Conservation (phyloP, 345 rosid species). For the Linum trigynum region DNA sequence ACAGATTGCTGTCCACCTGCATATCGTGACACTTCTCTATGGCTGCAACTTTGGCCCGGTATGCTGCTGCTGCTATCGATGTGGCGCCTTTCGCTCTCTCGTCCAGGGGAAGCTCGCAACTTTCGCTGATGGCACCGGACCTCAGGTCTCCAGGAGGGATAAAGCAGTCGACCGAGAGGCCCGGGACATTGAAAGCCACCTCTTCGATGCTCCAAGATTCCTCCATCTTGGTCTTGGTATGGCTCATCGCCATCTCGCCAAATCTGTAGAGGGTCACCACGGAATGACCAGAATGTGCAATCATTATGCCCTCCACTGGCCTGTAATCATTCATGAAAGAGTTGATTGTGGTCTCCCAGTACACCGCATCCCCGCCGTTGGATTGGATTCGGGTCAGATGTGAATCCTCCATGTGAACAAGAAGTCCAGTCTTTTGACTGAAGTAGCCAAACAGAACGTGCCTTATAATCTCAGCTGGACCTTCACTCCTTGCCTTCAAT, state of each 20-base stretch:
- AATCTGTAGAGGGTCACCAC: constrained; percentile 83
- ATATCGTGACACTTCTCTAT: constrained; percentile 39
- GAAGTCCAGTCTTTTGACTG: constrained; percentile 85
- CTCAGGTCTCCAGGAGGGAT: constrained; percentile 84
- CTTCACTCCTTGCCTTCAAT: constrained; percentile 71
- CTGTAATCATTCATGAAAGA: constrained; percentile 73
- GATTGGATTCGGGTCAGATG: constrained; percentile 79
- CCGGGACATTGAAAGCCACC: constrained; percentile 89
- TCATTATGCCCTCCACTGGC: constrained; percentile 85
- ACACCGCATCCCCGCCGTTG: constrained; percentile 65
- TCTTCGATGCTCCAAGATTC: constrained; percentile 74
- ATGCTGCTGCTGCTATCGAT: constrained; percentile 31
- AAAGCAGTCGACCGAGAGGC: constrained; percentile 75
- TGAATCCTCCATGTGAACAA: constrained; percentile 77
- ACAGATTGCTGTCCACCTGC: constrained; percentile 25
- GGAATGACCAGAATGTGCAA: constrained; percentile 86
- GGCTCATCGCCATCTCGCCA: constrained; percentile 83
- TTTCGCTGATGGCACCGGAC: constrained; percentile 45
- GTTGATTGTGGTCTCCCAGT: constrained; percentile 90
- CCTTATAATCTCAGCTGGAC: constrained; percentile 82
- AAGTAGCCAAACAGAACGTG: constrained; percentile 83
- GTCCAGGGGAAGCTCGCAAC: constrained; percentile 57
- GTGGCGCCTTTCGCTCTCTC: constrained; percentile 43
- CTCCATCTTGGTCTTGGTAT: constrained; percentile 18
- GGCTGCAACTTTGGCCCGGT: constrained; percentile 64